These are phyloP conservation scores for Chaetomium olivaceum DNA, from an alignment of 2,329 filamentous ascomycete genomes.

Conservation along the genomic window DNA sequence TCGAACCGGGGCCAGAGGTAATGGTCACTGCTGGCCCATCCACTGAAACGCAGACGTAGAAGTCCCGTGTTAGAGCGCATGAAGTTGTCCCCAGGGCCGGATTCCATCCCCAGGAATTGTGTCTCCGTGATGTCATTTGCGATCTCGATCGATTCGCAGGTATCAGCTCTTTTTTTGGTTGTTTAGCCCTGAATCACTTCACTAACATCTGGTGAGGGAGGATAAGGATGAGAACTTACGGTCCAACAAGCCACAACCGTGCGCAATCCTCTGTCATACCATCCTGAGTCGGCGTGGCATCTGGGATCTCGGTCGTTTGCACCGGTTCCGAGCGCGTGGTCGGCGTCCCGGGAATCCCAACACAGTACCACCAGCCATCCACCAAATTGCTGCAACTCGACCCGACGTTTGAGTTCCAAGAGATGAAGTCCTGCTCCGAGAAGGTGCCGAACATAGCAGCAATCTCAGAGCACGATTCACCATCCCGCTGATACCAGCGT, in stretches of 20 bases:
- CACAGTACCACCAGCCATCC: constrained; percentile 1
- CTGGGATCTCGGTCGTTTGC: not conserved
- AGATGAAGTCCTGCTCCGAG: not conserved
- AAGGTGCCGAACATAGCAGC: constrained; percentile 5
- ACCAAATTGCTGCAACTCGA: not conserved
- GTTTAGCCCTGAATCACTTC: not conserved
- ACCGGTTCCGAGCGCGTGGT: constrained; percentile 1
- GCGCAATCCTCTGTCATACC: constrained; percentile 1
- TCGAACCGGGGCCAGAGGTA: not conserved
- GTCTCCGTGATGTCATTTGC: not conserved
- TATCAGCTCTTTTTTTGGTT: not conserved
- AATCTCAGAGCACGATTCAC: not conserved
- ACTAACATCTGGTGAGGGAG: not conserved
- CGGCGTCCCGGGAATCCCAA: constrained; percentile 5
- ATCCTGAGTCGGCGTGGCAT: constrained; percentile 1
- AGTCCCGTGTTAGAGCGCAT: not conserved
- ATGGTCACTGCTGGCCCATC: constrained; percentile 1
- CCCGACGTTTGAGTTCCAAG: constrained; percentile 1
- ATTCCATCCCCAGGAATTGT: not conserved
- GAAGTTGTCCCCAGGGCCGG: not conserved
- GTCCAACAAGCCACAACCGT: constrained; percentile 3
- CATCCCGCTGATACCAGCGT: not conserved
- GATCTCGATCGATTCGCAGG: not conserved
- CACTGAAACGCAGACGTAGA: constrained; percentile 3
- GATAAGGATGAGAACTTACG: not conserved